A percentile compares a stretch with the other conserved stretches of the same genome.
phyloP scores from a whole-genome alignment of 2,329 filamentous ascomycete species.

The Arthrobotrys conoides region DNA sequence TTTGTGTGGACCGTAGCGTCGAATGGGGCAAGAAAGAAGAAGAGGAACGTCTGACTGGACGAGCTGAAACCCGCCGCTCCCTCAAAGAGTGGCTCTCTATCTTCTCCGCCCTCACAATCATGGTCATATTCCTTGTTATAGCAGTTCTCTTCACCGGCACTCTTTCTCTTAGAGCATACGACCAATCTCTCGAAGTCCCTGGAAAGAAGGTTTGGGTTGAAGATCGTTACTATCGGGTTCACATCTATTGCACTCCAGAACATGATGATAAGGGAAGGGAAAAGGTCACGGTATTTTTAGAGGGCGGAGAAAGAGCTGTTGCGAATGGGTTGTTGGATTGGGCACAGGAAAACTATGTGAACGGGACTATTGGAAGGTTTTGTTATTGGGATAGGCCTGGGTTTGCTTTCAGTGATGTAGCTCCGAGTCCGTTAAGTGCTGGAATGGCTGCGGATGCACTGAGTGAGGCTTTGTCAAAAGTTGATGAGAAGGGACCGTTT shows the following conservation, averaged over 20 bases:
- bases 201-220: conserved; percentile 86
- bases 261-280: conserved; percentile 36
- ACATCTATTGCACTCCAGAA: conserved; percentile 77
- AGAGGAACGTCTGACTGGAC: conserved; percentile 90
- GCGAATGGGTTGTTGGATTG: conserved; percentile 85
- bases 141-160: conserved; percentile 80
- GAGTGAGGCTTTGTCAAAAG: conserved; percentile 84
- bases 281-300: conserved; percentile 81
- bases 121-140: conserved; percentile 78
- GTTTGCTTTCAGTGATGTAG: conserved; percentile 88
- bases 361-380: conserved; percentile 87
- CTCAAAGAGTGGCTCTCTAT: conserved; percentile 88
- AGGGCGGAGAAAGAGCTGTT: conserved; percentile 84
- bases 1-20: conserved; percentile 84
- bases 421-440: conserved; percentile 91
- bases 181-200: conserved; percentile 79
- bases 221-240: conserved; percentile 85
- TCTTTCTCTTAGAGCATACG: conserved; percentile 82
- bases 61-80: conserved; percentile 85
- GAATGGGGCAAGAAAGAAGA: conserved; percentile 93
- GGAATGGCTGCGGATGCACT: conserved; percentile 92
- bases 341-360: conserved; percentile 80
- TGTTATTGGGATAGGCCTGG: conserved; percentile 97
- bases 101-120: conserved; percentile 78
- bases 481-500: conserved; percentile 89